Evolutionary conservation across 768 basidiomycete genomes (phyloP), one percentile per base, ranked within the genome.

Genomic region (Sporobolomyces pararoseus): DNA sequence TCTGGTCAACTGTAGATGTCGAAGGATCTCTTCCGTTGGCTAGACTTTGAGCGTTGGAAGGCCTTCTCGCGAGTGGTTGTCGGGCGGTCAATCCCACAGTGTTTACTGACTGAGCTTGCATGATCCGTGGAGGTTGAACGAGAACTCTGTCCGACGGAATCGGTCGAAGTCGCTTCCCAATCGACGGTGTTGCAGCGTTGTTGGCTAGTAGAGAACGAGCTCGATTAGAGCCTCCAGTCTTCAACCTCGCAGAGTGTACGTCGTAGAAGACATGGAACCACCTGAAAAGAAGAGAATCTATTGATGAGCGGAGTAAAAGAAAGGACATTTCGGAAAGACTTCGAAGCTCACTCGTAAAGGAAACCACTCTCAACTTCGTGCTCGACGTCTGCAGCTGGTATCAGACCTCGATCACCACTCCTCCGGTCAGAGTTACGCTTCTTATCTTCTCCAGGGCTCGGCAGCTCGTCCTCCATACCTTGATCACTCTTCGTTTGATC

Each of bases 261-360:
- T 76, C 75, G 65, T 71, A 69, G 50, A 74, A 73, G 51, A 76
- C 71, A 46, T 52, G 46, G 61, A 68, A 76, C 75, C 75, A 69
- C n/a, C 66, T 67, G 35, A 16, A 12, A 5, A 44, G 37, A 23
- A 17, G 25, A 35, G n/a, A 44, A 25, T 9, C 17, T 9, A 42
- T 9, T 17, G 39, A 42, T 42, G 17, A 17, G 39, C 17, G 9
- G 39, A 42, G 39, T 9, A 9, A 17, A 17, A 42, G 39, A 42
- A 42, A 42, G 39, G 39, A 9, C 39, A 17, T n/a, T n/a, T n/a
- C n/a, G 17, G 39, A 42, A 42, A 42, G 39, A 9, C 39, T n/a
- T n/a, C n/a, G 25, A 10, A 37, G 46, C 66, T 19, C 44, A 75
- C 63, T 73, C 72, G 70, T 53, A 76, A 7, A 76, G 64, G 65